Conservation (phyloP, 2,329 filamentous ascomycete species). For the Diaporthe caulivora region DNA sequence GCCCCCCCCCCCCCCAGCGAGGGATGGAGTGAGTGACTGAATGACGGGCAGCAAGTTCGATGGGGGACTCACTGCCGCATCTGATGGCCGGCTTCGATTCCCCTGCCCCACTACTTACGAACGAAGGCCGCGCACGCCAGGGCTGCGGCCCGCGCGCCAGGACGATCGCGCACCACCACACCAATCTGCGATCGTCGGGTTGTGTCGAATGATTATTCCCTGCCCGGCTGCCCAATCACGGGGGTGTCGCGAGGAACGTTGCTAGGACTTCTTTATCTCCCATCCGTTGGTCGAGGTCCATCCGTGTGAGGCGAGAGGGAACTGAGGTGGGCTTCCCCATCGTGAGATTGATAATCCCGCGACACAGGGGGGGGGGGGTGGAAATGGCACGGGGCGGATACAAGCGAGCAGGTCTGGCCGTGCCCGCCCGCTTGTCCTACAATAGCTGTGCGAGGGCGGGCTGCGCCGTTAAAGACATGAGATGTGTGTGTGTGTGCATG, state of each 20-base stretch:
- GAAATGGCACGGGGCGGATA: no score
- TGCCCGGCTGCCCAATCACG: background rate
- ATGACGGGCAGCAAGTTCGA: background rate
- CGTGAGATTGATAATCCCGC: conserved; percentile 10
- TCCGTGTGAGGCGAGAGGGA: background rate
- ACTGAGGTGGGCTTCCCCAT: background rate
- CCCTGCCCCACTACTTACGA: no score
- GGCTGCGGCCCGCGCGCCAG: conserved; percentile 14
- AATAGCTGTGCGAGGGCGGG: background rate
- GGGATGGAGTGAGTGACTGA: background rate
- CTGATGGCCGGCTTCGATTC: no score
- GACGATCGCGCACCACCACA: background rate
- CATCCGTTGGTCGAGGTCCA: background rate
- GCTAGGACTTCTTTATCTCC: background rate
- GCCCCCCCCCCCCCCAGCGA: no score
- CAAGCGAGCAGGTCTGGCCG: background rate
- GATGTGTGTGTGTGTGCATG: background rate
- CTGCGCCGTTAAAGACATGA: background rate
- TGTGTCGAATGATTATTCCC: background rate
- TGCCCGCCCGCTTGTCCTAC: background rate
- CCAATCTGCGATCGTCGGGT: background rate
- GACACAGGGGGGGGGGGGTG: background rate
- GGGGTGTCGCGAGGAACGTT: background rate
- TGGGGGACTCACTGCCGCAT: no score
- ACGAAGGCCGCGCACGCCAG: conserved; percentile 20